phyloP scores from a whole-genome alignment of 2,329 filamentous ascomycete genomes.

The Pyrenochaeta sp. region DNA sequence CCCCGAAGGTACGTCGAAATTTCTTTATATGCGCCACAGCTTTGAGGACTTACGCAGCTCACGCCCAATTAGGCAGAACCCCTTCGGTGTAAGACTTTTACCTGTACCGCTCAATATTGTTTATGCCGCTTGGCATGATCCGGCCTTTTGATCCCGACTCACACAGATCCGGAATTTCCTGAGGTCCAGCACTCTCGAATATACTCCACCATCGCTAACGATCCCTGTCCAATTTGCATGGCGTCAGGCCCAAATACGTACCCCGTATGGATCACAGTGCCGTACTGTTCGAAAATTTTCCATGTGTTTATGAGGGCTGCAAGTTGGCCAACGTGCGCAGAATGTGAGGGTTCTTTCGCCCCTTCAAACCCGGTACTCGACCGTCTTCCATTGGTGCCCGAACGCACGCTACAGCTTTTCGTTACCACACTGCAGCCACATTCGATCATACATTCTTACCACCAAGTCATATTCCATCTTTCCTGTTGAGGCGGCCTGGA shows the following conservation, averaged over 20 bases:
- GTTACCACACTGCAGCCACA: constrained; percentile 6
- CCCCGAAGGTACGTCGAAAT: constrained; percentile 36
- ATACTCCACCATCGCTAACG: constrained; percentile 41
- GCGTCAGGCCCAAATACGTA: constrained; percentile 35
- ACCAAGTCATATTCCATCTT: constrained; percentile 3
- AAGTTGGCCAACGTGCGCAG: constrained; percentile 25
- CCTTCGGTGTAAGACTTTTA: constrained; percentile 39
- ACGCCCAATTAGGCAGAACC: constrained; percentile 44
- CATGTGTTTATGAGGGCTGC: constrained; percentile 25
- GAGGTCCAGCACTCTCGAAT: constrained; percentile 44
- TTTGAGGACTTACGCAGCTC: constrained; percentile 26
- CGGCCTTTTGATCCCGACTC: constrained; percentile 43
- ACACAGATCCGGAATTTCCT: constrained; percentile 38
- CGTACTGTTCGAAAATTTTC: constrained; percentile 26
- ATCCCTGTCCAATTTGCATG: constrained; percentile 46
- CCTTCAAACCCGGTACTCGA: constrained; percentile 17
- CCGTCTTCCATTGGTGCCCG: constrained; percentile 21
- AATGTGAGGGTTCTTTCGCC: constrained; percentile 18
- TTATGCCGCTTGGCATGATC: constrained; percentile 44
- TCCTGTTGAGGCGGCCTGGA: constrained; percentile 1
- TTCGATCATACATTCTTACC: constrained; percentile 10
- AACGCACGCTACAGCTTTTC: constrained; percentile 10
- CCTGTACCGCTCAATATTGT: constrained; percentile 44
- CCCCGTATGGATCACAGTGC: constrained; percentile 32
- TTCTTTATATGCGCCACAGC: constrained; percentile 43